Evolutionary conservation across 2,329 filamentous ascomycete genomes (phyloP), one percentile per base, ranked within the genome.

Genomic region (Chaetomium sp.): DNA sequence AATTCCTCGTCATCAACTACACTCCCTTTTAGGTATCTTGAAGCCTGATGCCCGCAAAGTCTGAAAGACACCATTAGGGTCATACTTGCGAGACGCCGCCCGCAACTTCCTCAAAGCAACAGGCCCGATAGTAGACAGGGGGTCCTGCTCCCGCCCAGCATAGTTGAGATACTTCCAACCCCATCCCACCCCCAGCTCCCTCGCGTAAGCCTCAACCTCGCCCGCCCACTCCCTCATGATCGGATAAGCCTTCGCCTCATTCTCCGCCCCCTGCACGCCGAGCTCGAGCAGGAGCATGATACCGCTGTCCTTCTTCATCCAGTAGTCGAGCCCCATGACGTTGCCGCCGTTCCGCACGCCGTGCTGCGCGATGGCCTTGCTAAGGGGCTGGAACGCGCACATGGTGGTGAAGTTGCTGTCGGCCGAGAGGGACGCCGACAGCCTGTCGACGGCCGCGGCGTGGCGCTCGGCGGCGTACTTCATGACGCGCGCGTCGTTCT

Each of bases 301-400:
- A 5, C 49, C 49, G 25, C 25, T 51, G 33, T 42, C 35, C 4
- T 16, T 27, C 49, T 51, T 8, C 13, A 27, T 51, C 49, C 49
- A 51, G 25, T 51, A 51, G 49, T 51, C 49, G 2, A 51, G 49
- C 6, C 49, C 49, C 49, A 51, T 51, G 25, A 51, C 49, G 13
- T 51, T 51, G 2, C 49, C 49, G 25, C 49, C 49, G 25, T 51
- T 51, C 2, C 5, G 10, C 12, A 51, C 23, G 23, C 49, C 49
- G 25, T 51, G 49, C 23, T 51, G 25, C 12, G 49, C 49, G 27
- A 51, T 51, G 23, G 27, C 16, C 5, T 51, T 16, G 49, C 16
- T 51, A 12, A 51, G 23, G 25, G 49, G 49, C 6, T 51, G 49
- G 25, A 51, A 51, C 12, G 49, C 23, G 13, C 49, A 51, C 49